Conservation (phyloP, 495 filamentous ascomycete species). For the Gamarada debralockiae region DNA sequence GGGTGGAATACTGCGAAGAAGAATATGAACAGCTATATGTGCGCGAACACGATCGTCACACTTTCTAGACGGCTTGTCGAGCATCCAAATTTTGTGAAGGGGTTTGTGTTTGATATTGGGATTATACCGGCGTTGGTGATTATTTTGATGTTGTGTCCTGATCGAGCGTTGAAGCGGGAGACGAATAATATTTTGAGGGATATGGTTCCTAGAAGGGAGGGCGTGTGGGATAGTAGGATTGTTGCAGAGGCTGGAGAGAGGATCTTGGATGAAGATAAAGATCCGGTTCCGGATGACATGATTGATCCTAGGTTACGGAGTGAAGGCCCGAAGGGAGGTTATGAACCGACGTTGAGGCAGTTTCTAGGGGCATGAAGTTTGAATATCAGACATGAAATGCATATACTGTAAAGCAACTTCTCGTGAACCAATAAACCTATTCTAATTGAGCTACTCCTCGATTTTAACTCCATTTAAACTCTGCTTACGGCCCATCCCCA, state of each 20-base stretch:
- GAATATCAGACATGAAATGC: no score
- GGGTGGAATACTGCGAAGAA: not conserved
- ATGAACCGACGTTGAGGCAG: no score
- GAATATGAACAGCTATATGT: not conserved
- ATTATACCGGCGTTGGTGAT: constrained; percentile 1
- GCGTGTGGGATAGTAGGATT: constrained; percentile 5
- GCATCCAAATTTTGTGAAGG: constrained; percentile 1
- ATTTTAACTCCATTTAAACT: no score
- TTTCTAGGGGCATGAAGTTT: no score
- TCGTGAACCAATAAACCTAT: no score
- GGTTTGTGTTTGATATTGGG: constrained; percentile 5
- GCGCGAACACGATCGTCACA: not conserved
- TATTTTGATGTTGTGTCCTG: not conserved
- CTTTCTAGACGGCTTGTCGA: not conserved
- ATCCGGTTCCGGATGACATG: no score
- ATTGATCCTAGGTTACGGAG: no score
- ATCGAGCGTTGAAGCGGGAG: not conserved
- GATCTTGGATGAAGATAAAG: not conserved
- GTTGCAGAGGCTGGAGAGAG: not conserved
- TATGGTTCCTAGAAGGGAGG: constrained; percentile 6
- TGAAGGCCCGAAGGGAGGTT: no score
- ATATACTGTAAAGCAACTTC: no score
- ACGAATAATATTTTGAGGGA: not conserved
- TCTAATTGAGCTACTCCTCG: no score
- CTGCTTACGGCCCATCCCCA: no score